A percentile compares a stretch with the other conserved stretches of the same genome.
phyloP scores from a whole-genome alignment of 306 rosid genomes.

The Mimosa bimucronata region DNA sequence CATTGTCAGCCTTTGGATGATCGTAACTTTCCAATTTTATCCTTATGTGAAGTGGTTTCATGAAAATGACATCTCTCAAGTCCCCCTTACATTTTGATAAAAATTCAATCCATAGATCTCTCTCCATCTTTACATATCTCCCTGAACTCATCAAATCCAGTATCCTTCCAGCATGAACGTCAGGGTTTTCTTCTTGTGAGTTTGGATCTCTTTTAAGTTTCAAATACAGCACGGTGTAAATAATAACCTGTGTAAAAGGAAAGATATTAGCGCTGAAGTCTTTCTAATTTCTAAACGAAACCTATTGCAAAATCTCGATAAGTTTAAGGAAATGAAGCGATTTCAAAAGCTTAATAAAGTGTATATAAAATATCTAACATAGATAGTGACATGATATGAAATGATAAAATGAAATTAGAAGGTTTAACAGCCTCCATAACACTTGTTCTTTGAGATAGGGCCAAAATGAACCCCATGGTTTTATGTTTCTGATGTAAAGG shows the following conservation, averaged over 20 bases:
- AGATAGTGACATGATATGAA: not conserved
- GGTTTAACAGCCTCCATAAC: not conserved
- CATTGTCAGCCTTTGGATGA: slow-evolving; percentile 78
- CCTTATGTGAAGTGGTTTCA: slow-evolving; percentile 71
- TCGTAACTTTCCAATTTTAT: slow-evolving; percentile 58
- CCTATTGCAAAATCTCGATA: not conserved
- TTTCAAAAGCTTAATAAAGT: not conserved
- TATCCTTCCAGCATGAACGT: slow-evolving; percentile 63
- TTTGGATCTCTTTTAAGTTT: slow-evolving; percentile 52
- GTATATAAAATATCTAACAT: not conserved
- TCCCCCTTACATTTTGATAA: slow-evolving; percentile 60
- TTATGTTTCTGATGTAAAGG: not conserved
- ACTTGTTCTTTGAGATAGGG: not conserved
- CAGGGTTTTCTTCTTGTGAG: slow-evolving; percentile 46
- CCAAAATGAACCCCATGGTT: not conserved
- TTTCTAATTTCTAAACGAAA: not conserved
- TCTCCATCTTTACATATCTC: slow-evolving; percentile 50
- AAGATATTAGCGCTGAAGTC: slow-evolving; percentile 2
- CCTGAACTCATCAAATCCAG: slow-evolving; percentile 57
- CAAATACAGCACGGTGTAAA: slow-evolving; percentile 61
- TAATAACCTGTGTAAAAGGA: slow-evolving; percentile 61
- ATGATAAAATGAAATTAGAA: not conserved
- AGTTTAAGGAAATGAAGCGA: not conserved
- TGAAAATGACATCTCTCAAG: slow-evolving; percentile 71
- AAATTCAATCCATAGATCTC: slow-evolving; percentile 57